Percentiles rank a stretch among this genome's conserved stretches.
These are phyloP conservation scores for Lactifluus hygrophoroides DNA, from an alignment of 768 basidiomycete species.

Conservation along the genomic window DNA sequence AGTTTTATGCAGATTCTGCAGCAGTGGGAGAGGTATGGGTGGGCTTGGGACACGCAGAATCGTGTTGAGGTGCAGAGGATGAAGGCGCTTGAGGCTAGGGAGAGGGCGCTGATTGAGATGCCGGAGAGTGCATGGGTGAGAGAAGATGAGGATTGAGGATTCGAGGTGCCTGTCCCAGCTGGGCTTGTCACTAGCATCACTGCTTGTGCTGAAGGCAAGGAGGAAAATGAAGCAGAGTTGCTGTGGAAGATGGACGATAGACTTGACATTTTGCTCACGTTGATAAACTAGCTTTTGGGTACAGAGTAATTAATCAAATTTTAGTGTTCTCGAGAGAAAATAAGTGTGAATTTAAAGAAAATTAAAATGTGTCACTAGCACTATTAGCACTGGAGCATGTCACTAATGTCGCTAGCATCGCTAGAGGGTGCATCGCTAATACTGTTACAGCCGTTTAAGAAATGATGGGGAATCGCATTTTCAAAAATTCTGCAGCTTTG, in stretches of 20 bases:
- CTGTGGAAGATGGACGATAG: neutral
- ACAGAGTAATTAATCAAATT: too few relatives aligned
- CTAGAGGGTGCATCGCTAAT: too few relatives aligned
- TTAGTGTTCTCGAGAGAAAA: too few relatives aligned
- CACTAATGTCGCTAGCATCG: too few relatives aligned
- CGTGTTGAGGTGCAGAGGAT: slow-evolving; percentile 60
- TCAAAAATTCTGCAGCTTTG: too few relatives aligned
- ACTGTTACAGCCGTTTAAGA: too few relatives aligned
- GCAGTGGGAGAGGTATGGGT: slow-evolving; percentile 72
- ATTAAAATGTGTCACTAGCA: too few relatives aligned
- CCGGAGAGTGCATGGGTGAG: slow-evolving; percentile 42
- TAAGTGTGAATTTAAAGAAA: too few relatives aligned
- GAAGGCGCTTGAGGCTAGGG: slow-evolving; percentile 59
- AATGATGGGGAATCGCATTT: too few relatives aligned
- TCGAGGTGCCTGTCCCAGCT: slow-evolving; percentile 48
- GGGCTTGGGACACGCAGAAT: slow-evolving; percentile 93
- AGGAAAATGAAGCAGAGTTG: neutral
- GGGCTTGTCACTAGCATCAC: slow-evolving; percentile 56
- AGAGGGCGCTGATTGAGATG: slow-evolving; percentile 62
- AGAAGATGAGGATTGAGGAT: slow-evolving; percentile 56
- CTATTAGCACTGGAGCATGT: too few relatives aligned
- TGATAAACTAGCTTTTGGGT: too few relatives aligned
- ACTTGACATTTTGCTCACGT: neutral
- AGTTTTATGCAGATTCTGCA: slow-evolving; percentile 88
- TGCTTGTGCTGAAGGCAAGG: slow-evolving; percentile 21